phyloP scores from a whole-genome alignment of 2,329 filamentous ascomycete genomes.

The Torrubiella hemipterigena region DNA sequence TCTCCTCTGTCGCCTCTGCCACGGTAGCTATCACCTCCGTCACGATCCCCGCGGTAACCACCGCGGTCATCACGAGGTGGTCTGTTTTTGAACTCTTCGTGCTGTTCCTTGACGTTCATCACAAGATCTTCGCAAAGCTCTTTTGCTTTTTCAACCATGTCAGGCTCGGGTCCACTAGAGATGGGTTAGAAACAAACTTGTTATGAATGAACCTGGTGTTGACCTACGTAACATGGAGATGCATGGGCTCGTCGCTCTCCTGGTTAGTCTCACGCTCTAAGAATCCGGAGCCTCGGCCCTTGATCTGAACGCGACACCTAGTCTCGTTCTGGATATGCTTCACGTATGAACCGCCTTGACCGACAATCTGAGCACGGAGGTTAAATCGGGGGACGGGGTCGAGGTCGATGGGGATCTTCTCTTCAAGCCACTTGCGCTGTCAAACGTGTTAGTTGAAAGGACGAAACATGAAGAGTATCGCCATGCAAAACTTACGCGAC shows the following conservation, averaged over 20 bases:
- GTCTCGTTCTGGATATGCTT: slow-evolving; percentile 98
- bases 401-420: slow-evolving; percentile 81
- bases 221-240: slow-evolving; percentile 82
- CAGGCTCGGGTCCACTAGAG: slow-evolving; percentile 68
- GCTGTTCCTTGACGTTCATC: slow-evolving; percentile 75
- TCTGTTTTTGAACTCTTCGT: slow-evolving; percentile 80
- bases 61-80: slow-evolving; percentile 43
- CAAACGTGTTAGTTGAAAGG: slow-evolving; percentile 4
- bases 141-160: slow-evolving; percentile 78
- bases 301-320: slow-evolving; percentile 92
- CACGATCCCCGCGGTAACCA: slow-evolving; percentile 23
- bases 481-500: slow-evolving; percentile 69
- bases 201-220: slow-evolving; percentile 16
- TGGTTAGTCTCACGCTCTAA: slow-evolving; percentile 77
- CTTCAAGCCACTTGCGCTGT: slow-evolving; percentile 97
- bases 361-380: slow-evolving; percentile 88
- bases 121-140: slow-evolving; percentile 82
- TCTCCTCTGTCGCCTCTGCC: slow-evolving; percentile 25
- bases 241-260: slow-evolving; percentile 95
- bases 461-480: too few species aligned
- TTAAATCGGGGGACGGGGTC: slow-evolving; percentile 94
- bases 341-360: slow-evolving; percentile 86
- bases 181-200: slow-evolving; percentile 4
- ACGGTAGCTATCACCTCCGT: slow-evolving; percentile 26
- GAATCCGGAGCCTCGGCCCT: slow-evolving; percentile 89